These are phyloP conservation scores for Neofusicoccum parvum DNA, from an alignment of 2,329 filamentous ascomycete genomes.

Conservation along the genomic window DNA sequence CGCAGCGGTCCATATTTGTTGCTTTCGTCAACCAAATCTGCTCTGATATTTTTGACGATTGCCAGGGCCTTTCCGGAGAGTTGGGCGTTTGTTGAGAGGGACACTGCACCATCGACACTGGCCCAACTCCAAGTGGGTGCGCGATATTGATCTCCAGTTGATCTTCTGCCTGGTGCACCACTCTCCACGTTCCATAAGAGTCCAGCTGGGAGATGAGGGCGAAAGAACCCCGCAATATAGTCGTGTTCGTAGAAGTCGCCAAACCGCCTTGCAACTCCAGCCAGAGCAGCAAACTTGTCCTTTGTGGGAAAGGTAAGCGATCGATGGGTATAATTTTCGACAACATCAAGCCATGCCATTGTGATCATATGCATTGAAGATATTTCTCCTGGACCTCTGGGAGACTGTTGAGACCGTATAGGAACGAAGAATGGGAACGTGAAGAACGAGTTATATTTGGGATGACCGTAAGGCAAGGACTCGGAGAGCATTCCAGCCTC, in stretches of 20 bases:
- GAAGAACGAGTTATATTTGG: not conserved
- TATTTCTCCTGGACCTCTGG: not conserved
- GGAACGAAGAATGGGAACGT: not conserved
- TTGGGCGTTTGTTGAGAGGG: not conserved
- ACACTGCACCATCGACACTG: not conserved
- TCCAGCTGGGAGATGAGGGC: not conserved
- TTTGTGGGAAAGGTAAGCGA: not conserved
- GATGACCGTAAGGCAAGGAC: not conserved
- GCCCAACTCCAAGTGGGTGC: conserved; percentile 12
- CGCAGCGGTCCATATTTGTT: not conserved
- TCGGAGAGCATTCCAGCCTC: not conserved
- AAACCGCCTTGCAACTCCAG: not conserved
- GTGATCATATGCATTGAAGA: not conserved
- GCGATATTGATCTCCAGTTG: not conserved
- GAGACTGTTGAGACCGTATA: not conserved
- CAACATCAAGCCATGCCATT: not conserved
- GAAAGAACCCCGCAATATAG: conserved; percentile 4
- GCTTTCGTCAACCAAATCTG: not conserved
- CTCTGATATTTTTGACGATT: not conserved
- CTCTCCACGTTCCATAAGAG: not conserved
- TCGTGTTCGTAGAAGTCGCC: not conserved
- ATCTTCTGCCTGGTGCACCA: not conserved
- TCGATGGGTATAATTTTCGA: not conserved
- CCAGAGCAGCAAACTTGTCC: not conserved
- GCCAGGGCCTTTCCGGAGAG: too few relatives aligned